Conservation (phyloP, 352 stramenopile species). For the Pythium insidiosum region DNA sequence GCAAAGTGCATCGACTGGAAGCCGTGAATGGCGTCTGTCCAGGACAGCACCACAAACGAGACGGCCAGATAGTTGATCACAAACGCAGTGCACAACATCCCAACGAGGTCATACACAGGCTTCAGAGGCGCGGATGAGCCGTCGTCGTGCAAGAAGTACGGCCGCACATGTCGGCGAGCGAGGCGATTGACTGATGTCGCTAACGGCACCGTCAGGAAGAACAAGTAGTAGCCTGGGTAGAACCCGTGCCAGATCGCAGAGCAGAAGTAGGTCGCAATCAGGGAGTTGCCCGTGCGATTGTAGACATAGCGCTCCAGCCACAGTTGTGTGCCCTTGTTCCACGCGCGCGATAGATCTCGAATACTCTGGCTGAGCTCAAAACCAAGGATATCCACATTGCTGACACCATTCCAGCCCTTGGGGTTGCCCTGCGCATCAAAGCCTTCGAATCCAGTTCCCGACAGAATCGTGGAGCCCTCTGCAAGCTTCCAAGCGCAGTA, state of each 20-base stretch:
- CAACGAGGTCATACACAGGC: slow-evolving; percentile 56
- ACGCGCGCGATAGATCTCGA: slow-evolving; percentile 82
- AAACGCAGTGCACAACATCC: slow-evolving; percentile 33
- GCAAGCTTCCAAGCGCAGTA: slow-evolving; percentile 94
- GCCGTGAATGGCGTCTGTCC: slow-evolving; percentile 33
- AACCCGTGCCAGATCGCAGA: slow-evolving; percentile 97
- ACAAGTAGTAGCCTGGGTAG: slow-evolving; percentile 95
- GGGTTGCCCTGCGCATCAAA: slow-evolving; percentile 83
- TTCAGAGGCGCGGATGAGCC: slow-evolving; percentile 37
- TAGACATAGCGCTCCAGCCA: slow-evolving; percentile 96
- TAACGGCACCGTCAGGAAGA: slow-evolving; percentile 85
- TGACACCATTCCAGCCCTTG: slow-evolving; percentile 91
- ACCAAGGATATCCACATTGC: slow-evolving; percentile 94
- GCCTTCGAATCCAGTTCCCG: slow-evolving; percentile 90
- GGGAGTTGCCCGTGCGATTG: slow-evolving; percentile 86
- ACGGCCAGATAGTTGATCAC: slow-evolving; percentile 69
- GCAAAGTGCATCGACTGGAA: slow-evolving; percentile 53
- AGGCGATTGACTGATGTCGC: slow-evolving; percentile 63
- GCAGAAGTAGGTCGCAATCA: slow-evolving; percentile 89
- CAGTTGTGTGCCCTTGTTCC: slow-evolving; percentile 96
- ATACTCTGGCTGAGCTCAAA: slow-evolving; percentile 93
- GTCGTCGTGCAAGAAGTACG: slow-evolving; percentile 53
- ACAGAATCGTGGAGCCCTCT: slow-evolving; percentile 76
- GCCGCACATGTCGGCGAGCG: slow-evolving; percentile 52
- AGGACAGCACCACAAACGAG: slow-evolving; percentile 62